Conservation (phyloP, 2,329 filamentous ascomycete genomes). For the Aspergillus bombycis region DNA sequence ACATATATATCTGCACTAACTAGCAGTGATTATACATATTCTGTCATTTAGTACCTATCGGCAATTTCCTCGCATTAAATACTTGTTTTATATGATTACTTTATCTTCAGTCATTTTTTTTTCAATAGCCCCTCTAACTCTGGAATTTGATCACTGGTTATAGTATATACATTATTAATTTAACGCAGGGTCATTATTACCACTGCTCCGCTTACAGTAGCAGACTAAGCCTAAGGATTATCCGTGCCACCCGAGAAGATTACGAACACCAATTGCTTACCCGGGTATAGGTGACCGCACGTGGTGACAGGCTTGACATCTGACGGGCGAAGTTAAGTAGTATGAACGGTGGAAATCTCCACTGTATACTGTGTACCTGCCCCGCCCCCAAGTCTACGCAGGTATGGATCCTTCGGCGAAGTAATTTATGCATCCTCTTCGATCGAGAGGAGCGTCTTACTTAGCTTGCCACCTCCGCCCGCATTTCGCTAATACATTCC, state of each 20-base stretch:
- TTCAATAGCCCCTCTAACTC: background rate
- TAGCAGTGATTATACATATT: too few species aligned
- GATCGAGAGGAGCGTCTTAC: background rate
- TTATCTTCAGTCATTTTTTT: background rate
- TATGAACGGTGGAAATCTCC: background rate
- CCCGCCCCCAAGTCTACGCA: background rate
- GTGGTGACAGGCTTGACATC: background rate
- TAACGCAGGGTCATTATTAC: background rate
- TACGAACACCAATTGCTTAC: constrained; percentile 2
- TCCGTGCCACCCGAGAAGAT: constrained; percentile 3
- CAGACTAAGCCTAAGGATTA: background rate
- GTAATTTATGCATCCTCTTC: background rate
- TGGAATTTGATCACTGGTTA: background rate
- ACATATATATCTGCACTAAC: too few species aligned
- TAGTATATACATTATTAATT: background rate
- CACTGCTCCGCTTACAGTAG: background rate
- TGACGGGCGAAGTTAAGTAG: background rate
- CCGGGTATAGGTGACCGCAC: background rate
- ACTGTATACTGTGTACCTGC: background rate
- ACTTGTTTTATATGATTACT: background rate
- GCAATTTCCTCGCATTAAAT: background rate
- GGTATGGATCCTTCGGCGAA: background rate
- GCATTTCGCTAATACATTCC: background rate
- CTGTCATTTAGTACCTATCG: background rate
- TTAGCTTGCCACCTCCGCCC: background rate